Conservation (phyloP, 192 early-diverging fungal genomes). For the Backusella parvicylindrica region DNA sequence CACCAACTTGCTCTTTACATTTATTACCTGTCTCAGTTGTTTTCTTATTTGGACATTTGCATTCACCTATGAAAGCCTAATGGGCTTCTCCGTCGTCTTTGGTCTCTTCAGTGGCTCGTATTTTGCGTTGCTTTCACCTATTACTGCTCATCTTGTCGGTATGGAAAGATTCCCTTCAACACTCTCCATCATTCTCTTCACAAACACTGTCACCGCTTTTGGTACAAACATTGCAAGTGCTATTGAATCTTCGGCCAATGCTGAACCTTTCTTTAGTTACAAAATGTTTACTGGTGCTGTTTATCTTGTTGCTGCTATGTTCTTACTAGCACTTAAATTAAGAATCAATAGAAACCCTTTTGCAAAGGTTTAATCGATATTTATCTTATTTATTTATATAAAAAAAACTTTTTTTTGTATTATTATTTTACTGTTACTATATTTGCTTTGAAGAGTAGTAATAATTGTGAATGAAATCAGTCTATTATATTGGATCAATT, state of each 20-base stretch:
- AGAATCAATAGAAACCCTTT: slow-evolving; percentile 5
- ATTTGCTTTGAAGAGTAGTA: too few relatives aligned
- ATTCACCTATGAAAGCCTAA: slow-evolving; percentile 15
- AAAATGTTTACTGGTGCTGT: slow-evolving; percentile 37
- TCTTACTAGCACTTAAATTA: slow-evolving; percentile 11
- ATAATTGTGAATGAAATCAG: too few relatives aligned
- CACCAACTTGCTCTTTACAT: slow-evolving; percentile 17
- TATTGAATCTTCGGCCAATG: slow-evolving; percentile 20
- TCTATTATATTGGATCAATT: too few relatives aligned
- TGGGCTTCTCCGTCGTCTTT: slow-evolving; percentile 28
- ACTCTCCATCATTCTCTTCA: slow-evolving; percentile 15
- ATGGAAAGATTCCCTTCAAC: slow-evolving; percentile 18
- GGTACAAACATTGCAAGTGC: slow-evolving; percentile 30
- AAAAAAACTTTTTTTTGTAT: too few relatives aligned
- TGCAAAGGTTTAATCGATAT: slow-evolving; percentile 11
- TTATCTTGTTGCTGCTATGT: background rate
- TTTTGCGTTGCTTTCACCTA: slow-evolving; percentile 23
- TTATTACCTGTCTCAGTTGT: slow-evolving; percentile 11
- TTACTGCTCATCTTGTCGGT: slow-evolving; percentile 12
- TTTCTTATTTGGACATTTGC: slow-evolving; percentile 32
- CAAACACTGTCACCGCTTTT: slow-evolving; percentile 19
- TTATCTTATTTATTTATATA: background rate
- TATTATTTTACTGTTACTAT: too few relatives aligned
- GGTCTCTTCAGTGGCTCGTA: slow-evolving; percentile 29
- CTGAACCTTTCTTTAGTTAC: slow-evolving; percentile 28